Evolutionary conservation across 2,329 filamentous ascomycete species (phyloP), one percentile per base, ranked within the genome.

Genomic region (Talaromyces islandicus): DNA sequence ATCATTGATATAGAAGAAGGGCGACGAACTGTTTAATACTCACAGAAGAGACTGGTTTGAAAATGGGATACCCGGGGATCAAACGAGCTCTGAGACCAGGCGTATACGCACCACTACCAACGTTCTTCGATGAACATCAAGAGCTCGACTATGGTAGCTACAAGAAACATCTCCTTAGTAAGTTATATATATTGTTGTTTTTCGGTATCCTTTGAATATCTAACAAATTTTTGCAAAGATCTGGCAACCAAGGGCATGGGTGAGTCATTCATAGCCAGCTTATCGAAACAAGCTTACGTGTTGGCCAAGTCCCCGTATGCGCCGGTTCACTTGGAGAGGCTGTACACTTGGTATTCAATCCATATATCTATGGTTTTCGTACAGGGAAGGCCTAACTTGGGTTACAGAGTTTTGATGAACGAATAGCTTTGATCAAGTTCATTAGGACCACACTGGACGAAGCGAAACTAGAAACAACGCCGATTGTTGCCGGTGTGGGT

Each of bases 271-370:
- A 27, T 12, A 35, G 0, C 32, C n/a, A 24, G 9, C 19, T 21
- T 5, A 48, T 24, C 24, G 17, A 27, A 19, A 30, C 21, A 12
- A 32, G 29, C 52, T 35, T 54, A 5, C n/a, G 19, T 29, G 32
- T 27, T 38, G 12, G 14, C 35, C 14, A 38, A 67, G 66, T 68
- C 10, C 66, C 66, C 56, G 65, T 68, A 50, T 67, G 66, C 53
- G 65, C 65, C 11, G 66, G 66, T 12, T 67, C 66, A 11, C 56
- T 68, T n/a, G 66, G 66, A 51, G 66, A 68, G 32, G 66, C 66
- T 4, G 64, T 67, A 9, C 66, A 68, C 54, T 54, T 68, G 32
- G 66, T 68, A 60, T 4, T 53, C 38, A 24, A n/a, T 14, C 19
- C 19, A 11, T 24, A 48, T 48, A 24, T 46, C 11, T 25, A 24